Base-by-base conservation (phyloP, 768 basidiomycete genomes). In the Podaxis sp. region DNA sequence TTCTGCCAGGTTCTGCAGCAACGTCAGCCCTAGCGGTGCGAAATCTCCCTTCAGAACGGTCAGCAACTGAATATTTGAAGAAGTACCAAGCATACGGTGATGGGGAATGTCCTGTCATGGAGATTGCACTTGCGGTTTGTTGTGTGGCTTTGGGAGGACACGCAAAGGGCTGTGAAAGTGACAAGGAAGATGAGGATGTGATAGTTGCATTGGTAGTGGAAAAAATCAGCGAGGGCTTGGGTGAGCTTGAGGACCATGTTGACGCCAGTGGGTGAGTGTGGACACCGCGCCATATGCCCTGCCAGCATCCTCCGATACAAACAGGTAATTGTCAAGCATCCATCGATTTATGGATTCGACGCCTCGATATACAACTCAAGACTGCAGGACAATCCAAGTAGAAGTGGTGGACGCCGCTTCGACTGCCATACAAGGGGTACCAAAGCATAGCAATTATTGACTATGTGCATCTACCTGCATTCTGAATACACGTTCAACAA, bases 61-160 rank as follows among this genome's bases (percentile, higher is more conserved):
- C 53, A 62, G 48, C 65, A 17, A 63, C 52, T 55, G 30, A 13
- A n/a, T 49, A 42, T 60, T 36, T 26, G 46, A 52, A 28, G n/a
- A 30, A 19, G 40, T 53, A 57, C 8, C 49, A 59, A 0, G 19
- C 40, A 63, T 68, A 89, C 92, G 19, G 92, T 94, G 8, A 93
- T 74, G 9, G 94, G 73, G 24, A 94, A 77, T 2, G 83, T 81
- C 2, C 91, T 80, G 0, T 84, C 86, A 76, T 93, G 90, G 51
- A 95, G 76, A 69, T 22, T 87, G 54, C 92, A 78, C 66, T 93
- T 90, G 22, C 92, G 76, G 63, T 74, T 85, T 3, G 91, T 92
- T n/a, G 74, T 79, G 1, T 86, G 79, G 24, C 92, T 91, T 73
- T 90, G 90, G 4, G 84, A 78, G 70, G 89, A 85, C 15, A 85